Base-by-base conservation (phyloP, 2,329 filamentous ascomycete species). In the Dryadomyces quercivorus region DNA sequence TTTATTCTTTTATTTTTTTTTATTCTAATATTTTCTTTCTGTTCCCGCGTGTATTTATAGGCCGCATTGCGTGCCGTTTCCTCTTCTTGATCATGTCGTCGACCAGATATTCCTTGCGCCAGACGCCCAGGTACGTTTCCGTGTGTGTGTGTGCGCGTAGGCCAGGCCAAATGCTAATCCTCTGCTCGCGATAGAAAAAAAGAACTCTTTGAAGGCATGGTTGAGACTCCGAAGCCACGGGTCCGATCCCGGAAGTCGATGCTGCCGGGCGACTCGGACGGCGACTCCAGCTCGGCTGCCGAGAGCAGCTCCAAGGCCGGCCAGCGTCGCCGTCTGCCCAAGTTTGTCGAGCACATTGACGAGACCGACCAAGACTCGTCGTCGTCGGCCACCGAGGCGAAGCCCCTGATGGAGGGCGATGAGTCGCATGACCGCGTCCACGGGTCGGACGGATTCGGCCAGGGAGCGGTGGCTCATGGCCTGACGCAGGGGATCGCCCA, bases 161-260 rank as follows among this genome's bases (percentile, higher is more conserved):
- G n/a, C n/a, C n/a, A n/a, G n/a, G n/a, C n/a, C n/a, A n/a, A n/a
- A n/a, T n/a, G n/a, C n/a, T n/a, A n/a, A n/a, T n/a, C n/a, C n/a
- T n/a, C n/a, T n/a, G n/a, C n/a, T n/a, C n/a, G n/a, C n/a, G n/a
- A n/a, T n/a, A 82, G 78, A 60, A 82, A 82, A 67, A 80, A 79
- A 67, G 78, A 81, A 64, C 74, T 79, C 56, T 81, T 80, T 61
- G 73, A 79, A 40, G 78, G 78, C 61, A 80, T 82, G 78, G 68
- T 82, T 57, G 77, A 80, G 65, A 82, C 78, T 9, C 77, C 78
- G 26, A 61, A 67, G 45, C 75, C 75, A 46, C 67, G 70, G 46
- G 70, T 71, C 56, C 69, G 70, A 48, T 72, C 75, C 62, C 75
- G 77, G 61, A 78, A 77, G 63, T 71, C 75, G 10, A 48, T 56